Evolutionary conservation across 345 rosid genomes (phyloP), one percentile per base, ranked within the genome.

Genomic region (Barbarea vulgaris): DNA sequence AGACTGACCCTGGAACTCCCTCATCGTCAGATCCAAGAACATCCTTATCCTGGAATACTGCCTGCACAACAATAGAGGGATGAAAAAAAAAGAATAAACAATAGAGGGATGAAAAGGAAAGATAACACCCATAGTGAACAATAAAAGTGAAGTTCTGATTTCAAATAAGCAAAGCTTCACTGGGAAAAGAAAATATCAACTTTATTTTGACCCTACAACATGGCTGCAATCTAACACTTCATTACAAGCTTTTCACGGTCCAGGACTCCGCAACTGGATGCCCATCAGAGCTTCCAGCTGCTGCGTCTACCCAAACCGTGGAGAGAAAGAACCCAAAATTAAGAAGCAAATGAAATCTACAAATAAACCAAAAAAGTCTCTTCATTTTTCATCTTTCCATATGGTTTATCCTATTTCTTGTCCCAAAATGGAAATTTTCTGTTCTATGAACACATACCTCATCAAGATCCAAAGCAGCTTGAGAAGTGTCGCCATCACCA

Each of bases 401-500:
- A 31, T 52, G 58, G 25, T 33, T 33, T 72, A 52, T 19, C 59
- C 59, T 67, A 42, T 60, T 33, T 67, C 34, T 64, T 58, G 21
- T 72, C 28, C 68, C 52, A 63, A 57, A 36, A 46, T 5, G 33
- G 13, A 47, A 36, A 4, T 37, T 14, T 37, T 37, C 5, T 31
- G 56, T 64, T 37, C 33, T 53, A 78, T 21, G 13, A 67, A 33
- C 22, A 53, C 3, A 71, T 87, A 96, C 99, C 99, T 93, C 97
- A 52, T 91, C 97, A 74, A 91, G 96, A 79, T 91, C 97, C 75
- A 91, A 84, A 77, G 84, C 90, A 82, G 87, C 89, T 75, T 96
- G 97, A 84, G 96, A 85, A 76, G 96, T 82, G 68, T 93, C 99
- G 33, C 97, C 99, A 78, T 96, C 99, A 74, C 97, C 98, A 86